Base-by-base conservation (phyloP, 352 stramenopile species). In the Pythium brachiatum region DNA sequence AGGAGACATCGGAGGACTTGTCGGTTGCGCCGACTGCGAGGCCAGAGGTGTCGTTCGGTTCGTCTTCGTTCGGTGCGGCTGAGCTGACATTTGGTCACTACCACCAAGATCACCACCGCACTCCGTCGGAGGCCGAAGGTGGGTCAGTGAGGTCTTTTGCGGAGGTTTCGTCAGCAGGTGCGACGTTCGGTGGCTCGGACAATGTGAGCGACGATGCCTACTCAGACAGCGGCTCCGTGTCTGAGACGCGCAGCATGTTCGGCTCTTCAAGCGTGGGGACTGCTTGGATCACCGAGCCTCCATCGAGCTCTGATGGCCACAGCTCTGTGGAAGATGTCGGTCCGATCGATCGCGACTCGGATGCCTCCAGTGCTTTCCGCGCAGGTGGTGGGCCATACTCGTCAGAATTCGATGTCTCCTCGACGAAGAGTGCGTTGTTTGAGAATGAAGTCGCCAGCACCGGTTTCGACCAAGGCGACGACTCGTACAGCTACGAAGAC, bases 231-330 rank as follows among this genome's bases (percentile, higher is more conserved):
- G 84, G 56, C 8, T 70, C 79, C 26, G 66, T 79, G 0, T 93
- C 83, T 1, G 83, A 93, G 53, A 90, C 79, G 2, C 75, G 81
- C 18, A 93, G 84, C 27, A 78, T 86, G 26, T 74, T 89, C 53
- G 78, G 83, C 18, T 89, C 80, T 16, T 91, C 81, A 7, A 93
- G 86, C 66, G 81, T 78, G 8, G 87, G 83, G 53, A 93, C 83
- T 8, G 81, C 83, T 7, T 91, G 91, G 20, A 76, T 83, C 8
- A 91, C 82, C 0, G 81, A 93, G 68, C 86, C 86, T 25, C 76
- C 80, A 8, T 90, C 83, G 8, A 85, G 87, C 51, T 91, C 80
- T 36, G 84, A 93, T 43, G 81, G 79, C 0, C 80, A 87, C 44
- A 88, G 75, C 8, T 91, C 81, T 12, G 74, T 74, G 9, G 78